These are phyloP conservation scores for Ogataea pilisensis DNA, from an alignment of 805 yeast genomes.

Conservation along the genomic window DNA sequence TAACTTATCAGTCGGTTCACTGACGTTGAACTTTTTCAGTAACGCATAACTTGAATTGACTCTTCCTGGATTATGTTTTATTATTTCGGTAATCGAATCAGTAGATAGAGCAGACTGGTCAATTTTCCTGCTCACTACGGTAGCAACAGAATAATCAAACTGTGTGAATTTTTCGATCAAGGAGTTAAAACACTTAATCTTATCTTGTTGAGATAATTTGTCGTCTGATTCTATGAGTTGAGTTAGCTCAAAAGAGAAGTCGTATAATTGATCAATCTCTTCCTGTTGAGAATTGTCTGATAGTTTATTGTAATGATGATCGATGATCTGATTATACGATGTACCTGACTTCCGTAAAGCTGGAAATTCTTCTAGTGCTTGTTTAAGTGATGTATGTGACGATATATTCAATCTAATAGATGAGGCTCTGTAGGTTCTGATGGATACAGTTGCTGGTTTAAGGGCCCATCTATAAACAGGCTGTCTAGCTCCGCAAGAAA, in stretches of 20 bases:
- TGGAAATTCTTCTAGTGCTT: constrained; percentile 1
- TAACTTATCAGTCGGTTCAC: constrained; percentile 6
- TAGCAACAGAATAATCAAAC: constrained; percentile 25
- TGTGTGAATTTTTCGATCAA: constrained; percentile 22
- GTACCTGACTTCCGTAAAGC: background rate
- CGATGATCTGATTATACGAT: background rate
- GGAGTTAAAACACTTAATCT: constrained; percentile 19
- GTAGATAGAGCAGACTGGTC: constrained; percentile 4
- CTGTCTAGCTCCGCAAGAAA: no score
- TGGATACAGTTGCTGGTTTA: background rate
- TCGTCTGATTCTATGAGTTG: constrained; percentile 2
- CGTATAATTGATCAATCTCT: constrained; percentile 2
- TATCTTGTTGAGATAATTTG: constrained; percentile 8
- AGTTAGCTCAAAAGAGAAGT: background rate
- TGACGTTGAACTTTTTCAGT: constrained; percentile 10
- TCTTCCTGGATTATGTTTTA: constrained; percentile 35
- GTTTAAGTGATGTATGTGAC: background rate
- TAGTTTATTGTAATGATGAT: constrained; percentile 1
- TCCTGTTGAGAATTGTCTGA: background rate
- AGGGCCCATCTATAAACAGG: background rate
- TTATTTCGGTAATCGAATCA: constrained; percentile 21
- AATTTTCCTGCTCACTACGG: constrained; percentile 11
- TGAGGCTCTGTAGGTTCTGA: background rate
- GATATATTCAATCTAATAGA: background rate
- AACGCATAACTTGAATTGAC: constrained; percentile 32